phyloP scores from a whole-genome alignment of 495 filamentous ascomycete species.

The Xylaria curta region DNA sequence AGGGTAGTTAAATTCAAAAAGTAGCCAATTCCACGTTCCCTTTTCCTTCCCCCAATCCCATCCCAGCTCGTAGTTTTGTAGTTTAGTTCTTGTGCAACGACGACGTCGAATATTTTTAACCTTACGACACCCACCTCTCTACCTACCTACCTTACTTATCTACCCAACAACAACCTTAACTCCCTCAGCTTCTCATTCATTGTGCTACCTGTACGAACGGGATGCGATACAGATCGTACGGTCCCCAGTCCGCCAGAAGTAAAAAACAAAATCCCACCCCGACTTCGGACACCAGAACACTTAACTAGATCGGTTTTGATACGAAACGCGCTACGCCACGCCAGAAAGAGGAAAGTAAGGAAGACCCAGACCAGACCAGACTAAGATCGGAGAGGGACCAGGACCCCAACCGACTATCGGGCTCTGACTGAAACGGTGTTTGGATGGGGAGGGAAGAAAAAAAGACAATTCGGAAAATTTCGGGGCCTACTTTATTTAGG shows the following conservation, averaged over 20 bases:
- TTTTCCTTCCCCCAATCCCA: neutral
- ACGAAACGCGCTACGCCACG: neutral
- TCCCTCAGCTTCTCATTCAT: neutral
- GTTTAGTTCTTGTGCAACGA: slow-evolving; percentile 1
- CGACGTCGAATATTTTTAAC: neutral
- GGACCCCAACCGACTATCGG: neutral
- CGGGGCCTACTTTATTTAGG: neutral
- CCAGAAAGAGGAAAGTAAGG: neutral
- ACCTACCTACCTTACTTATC: neutral
- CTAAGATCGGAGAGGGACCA: neutral
- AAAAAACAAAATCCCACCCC: neutral
- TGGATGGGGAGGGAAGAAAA: neutral
- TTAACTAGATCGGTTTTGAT: neutral
- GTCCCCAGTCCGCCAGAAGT: neutral
- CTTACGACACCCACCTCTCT: neutral
- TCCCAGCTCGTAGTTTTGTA: neutral
- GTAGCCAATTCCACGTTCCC: neutral
- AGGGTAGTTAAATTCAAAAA: neutral
- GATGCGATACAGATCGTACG: neutral
- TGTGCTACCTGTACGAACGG: neutral
- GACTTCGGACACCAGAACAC: neutral
- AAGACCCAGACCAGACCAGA: no score
- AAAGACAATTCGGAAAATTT: neutral
- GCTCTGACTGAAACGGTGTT: neutral
- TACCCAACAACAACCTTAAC: neutral